Percentiles rank a stretch among this genome's conserved stretches.
Conservation (phyloP, 331 rosid species). For the Prunus yedoensis region DNA sequence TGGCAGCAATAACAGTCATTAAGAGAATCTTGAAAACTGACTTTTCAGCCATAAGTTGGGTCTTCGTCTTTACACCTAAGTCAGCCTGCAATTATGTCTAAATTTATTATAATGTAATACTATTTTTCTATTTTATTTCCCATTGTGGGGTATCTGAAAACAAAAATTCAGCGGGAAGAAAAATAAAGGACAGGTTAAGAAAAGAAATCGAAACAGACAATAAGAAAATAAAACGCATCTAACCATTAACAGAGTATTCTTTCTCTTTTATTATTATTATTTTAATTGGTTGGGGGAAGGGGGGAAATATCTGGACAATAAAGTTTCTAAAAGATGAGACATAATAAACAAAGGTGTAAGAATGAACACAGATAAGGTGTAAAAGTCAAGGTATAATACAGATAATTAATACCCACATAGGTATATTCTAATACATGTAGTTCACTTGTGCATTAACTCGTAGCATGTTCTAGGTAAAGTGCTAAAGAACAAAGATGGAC, state of each 20-base stretch:
- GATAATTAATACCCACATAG: neutral
- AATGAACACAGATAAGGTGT: neutral
- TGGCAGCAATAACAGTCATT: slow-evolving; percentile 87
- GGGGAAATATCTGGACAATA: neutral
- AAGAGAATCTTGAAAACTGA: slow-evolving; percentile 92
- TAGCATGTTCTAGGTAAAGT: neutral
- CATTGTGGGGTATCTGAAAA: neutral
- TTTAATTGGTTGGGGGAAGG: neutral
- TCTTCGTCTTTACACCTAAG: slow-evolving; percentile 97
- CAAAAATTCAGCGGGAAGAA: neutral
- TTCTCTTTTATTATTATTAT: neutral
- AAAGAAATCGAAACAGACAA: neutral
- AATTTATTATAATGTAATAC: slow-evolving; percentile 21
- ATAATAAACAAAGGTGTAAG: neutral
- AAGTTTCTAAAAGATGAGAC: neutral
- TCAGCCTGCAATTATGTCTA: slow-evolving; percentile 69
- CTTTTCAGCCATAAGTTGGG: slow-evolving; percentile 98
- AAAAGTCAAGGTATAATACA: neutral
- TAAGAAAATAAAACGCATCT: neutral
- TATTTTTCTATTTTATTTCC: neutral
- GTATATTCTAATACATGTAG: neutral
- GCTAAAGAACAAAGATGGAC: neutral
- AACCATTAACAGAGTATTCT: neutral
- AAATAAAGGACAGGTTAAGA: slow-evolving; percentile 16
- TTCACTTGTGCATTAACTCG: neutral